Evolutionary conservation across 768 basidiomycete species (phyloP), one percentile per base, ranked within the genome.

Genomic region (Boletus edulis): DNA sequence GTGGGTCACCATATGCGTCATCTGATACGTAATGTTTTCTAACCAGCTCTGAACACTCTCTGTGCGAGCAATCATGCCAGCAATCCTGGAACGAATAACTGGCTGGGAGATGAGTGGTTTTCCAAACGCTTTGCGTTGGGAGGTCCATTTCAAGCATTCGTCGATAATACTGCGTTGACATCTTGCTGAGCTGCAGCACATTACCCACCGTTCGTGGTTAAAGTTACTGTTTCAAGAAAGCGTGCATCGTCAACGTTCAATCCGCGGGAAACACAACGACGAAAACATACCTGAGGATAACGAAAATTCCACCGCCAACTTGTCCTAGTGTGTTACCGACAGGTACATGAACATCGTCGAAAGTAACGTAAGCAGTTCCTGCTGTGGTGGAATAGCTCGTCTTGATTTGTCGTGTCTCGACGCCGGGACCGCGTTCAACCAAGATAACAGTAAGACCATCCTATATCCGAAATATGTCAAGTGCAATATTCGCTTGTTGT

Each of bases 181-280:
- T 54, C 89, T 78, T n/a, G 86, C 84, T 24, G 82, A 84, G 32
- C 81, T 75, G 62, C 89, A 90, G 67, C 81, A 83, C 89, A 94
- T 94, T 27, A 91, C 89, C 92, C 91, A 95, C 60, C 89, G 87
- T 67, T 94, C 94, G 70, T 95, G 93, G 68, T 96, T 96, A 75
- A 96, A 97, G 74, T 96, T 98, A 55, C 89, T 81, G 24, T 50
- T 45, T 31, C 31, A 7, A 75, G 72, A 45, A 5, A 20, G 32
- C 5, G 24, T 20, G 20, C 17, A 39, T 46, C 17, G 11, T 50
- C n/a, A 13, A 37, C 14, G 1, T 8, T 20, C 11, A 1, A 13
- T 24, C 40, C 1, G 14, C 13, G 13, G 34, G 14, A 32, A 39
- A 46, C 14, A 44, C 4, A 11, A 35, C 3, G n/a, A 10, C 27